phyloP scores from a whole-genome alignment of 2,329 filamentous ascomycete genomes.

The Trichoderma asperellum region DNA sequence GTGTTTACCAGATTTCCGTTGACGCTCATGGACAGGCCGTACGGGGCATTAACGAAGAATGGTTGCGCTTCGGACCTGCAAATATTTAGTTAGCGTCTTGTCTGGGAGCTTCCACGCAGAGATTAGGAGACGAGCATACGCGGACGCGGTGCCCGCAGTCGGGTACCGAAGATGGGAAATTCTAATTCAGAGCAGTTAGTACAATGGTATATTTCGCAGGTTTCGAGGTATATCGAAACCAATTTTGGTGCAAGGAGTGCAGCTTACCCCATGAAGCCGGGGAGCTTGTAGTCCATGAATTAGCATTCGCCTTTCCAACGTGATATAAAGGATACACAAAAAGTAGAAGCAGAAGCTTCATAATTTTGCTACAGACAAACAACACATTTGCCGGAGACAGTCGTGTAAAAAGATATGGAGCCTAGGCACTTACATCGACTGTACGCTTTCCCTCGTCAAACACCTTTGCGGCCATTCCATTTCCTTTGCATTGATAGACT shows the following conservation, averaged over 20 bases:
- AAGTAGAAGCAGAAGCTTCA: neutral
- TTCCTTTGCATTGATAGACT: constrained; percentile 88
- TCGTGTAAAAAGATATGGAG: neutral
- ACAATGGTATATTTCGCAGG: neutral
- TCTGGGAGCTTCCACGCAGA: constrained; percentile 1
- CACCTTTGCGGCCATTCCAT: constrained; percentile 66
- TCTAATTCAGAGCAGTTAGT: constrained; percentile 49
- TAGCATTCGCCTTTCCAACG: constrained; percentile 47
- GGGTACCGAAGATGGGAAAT: constrained; percentile 87
- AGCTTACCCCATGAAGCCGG: constrained; percentile 2
- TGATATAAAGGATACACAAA: constrained; percentile 45
- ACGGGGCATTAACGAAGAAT: constrained; percentile 84
- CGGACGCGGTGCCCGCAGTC: constrained; percentile 76
- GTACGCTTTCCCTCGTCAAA: constrained; percentile 36
- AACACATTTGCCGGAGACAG: neutral
- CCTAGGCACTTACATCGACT: neutral
- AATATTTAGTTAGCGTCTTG: constrained; percentile 41
- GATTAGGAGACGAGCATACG: constrained; percentile 35
- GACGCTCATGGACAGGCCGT: constrained; percentile 79
- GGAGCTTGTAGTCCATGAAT: constrained; percentile 57
- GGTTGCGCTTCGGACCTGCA: constrained; percentile 83
- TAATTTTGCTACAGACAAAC: neutral
- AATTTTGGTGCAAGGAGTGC: neutral
- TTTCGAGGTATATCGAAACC: neutral
- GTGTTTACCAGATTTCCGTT: constrained; percentile 89